Percentiles rank a stretch among this genome's conserved stretches.
Evolutionary conservation across 371 early-diverging fungal genomes (phyloP).

Genomic region (Smittium mucronatum): DNA sequence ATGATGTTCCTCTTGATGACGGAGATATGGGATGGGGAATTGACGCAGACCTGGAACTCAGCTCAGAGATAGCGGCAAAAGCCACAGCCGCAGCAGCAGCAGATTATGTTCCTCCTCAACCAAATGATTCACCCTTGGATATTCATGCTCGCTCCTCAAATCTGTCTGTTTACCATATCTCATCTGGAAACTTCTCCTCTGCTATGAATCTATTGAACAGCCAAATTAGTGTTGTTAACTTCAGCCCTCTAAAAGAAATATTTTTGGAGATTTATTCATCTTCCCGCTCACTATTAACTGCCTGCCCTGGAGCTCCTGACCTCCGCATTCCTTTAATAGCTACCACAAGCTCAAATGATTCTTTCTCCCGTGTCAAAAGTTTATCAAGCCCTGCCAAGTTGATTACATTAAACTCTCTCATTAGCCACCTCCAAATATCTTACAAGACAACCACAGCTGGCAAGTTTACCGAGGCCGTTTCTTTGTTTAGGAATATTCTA

Average conservation of each 20-base stretch:
- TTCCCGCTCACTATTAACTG: conserved; percentile 50
- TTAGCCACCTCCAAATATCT: conserved; percentile 48
- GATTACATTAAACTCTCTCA: conserved; percentile 37
- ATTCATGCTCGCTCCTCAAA: conserved; percentile 71
- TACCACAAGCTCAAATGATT: not conserved
- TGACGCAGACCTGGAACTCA: conserved; percentile 44
- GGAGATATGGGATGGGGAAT: conserved; percentile 45
- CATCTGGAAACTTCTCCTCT: conserved; percentile 82
- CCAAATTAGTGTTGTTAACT: conserved; percentile 76
- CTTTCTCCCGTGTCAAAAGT: conserved; percentile 6
- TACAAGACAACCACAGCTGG: conserved; percentile 62
- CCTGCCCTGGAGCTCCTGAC: conserved; percentile 47
- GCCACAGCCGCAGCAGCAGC: conserved; percentile 48
- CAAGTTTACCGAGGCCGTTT: conserved; percentile 59
- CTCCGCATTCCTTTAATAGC: conserved; percentile 36
- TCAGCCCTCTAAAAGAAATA: conserved; percentile 72
- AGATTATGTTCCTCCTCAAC: conserved; percentile 50
- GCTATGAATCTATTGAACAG: conserved; percentile 84
- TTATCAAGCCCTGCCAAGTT: conserved; percentile 21
- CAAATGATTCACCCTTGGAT: conserved; percentile 53
- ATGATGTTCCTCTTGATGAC: conserved; percentile 34
- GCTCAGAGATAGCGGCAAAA: conserved; percentile 43
- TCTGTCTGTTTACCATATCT: conserved; percentile 78
- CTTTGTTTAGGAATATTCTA: conserved; percentile 57
- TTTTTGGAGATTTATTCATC: conserved; percentile 73